A percentile compares a stretch with the other conserved stretches of the same genome.
Conservation (phyloP, 2,329 filamentous ascomycete genomes). For the Thelonectria olida region DNA sequence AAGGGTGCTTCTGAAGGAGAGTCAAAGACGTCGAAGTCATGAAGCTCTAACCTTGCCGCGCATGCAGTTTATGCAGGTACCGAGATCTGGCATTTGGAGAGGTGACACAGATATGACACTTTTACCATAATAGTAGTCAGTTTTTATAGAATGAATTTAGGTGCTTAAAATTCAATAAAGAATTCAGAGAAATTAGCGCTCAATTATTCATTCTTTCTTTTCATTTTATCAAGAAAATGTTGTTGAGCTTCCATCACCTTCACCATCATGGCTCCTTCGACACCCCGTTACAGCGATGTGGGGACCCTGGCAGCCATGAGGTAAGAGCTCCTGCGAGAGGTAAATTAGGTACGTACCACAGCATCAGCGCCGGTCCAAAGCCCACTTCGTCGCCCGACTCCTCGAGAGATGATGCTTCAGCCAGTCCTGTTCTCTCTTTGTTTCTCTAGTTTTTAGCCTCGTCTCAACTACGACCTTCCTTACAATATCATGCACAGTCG, state of each 20-base stretch:
- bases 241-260: neutral
- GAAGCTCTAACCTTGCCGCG: slow-evolving; percentile 16
- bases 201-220: neutral
- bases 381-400: slow-evolving; percentile 39
- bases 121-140: neutral
- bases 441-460: slow-evolving; percentile 10
- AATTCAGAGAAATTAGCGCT: too few relatives aligned
- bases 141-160: neutral
- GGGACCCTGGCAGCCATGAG: slow-evolving; percentile 22
- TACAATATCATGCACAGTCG: slow-evolving; percentile 44
- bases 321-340: slow-evolving; percentile 21
- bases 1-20: neutral
- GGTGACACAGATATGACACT: slow-evolving; percentile 4
- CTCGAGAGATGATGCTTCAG: slow-evolving; percentile 21
- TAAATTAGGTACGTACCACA: slow-evolving; percentile 36
- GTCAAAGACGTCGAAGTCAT: neutral
- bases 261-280: neutral
- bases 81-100: slow-evolving; percentile 16
- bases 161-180: too few relatives aligned
- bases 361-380: slow-evolving; percentile 24
- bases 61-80: slow-evolving; percentile 38
- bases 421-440: slow-evolving; percentile 12
- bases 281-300: slow-evolving; percentile 25
- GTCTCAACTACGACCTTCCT: slow-evolving; percentile 7
- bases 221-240: neutral